Conservation (phyloP, 208 protist genomes). For the Acanthamoeba lenticulata region DNA sequence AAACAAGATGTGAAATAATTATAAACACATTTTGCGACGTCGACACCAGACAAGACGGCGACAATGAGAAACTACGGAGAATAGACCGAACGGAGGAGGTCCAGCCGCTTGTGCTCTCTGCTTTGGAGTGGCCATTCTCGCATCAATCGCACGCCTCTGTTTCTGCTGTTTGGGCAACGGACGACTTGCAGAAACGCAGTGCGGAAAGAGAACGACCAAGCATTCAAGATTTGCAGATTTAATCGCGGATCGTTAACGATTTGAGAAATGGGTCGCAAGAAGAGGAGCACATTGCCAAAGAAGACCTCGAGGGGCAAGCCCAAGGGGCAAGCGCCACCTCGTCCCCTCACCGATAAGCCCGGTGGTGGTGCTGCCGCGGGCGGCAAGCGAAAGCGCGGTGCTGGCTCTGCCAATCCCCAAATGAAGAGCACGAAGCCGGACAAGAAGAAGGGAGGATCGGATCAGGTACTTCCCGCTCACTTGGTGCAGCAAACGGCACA, state of each 20-base stretch:
- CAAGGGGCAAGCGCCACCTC: neutral
- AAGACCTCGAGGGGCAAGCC: neutral
- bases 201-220: too few species aligned
- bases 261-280: slow-evolving; percentile 53
- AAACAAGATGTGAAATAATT: too few species aligned
- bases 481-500: too few species aligned
- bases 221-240: too few species aligned
- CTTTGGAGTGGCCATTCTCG: too few species aligned
- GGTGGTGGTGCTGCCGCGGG: neutral
- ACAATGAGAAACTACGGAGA: neutral
- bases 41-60: neutral
- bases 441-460: neutral
- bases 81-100: neutral
- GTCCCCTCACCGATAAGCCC: neutral
- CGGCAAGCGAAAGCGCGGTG: neutral
- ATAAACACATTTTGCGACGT: neutral
- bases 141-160: too few species aligned
- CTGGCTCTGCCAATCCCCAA: neutral
- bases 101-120: neutral
- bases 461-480: neutral
- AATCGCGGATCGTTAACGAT: too few species aligned
- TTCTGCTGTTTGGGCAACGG: too few species aligned
- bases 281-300: neutral
- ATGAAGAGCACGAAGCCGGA: slow-evolving; percentile 23
- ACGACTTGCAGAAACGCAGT: too few species aligned